Evolutionary conservation across 169 alveolate genomes (phyloP).

Genomic region (Pseudocohnilembus persalinus): DNA sequence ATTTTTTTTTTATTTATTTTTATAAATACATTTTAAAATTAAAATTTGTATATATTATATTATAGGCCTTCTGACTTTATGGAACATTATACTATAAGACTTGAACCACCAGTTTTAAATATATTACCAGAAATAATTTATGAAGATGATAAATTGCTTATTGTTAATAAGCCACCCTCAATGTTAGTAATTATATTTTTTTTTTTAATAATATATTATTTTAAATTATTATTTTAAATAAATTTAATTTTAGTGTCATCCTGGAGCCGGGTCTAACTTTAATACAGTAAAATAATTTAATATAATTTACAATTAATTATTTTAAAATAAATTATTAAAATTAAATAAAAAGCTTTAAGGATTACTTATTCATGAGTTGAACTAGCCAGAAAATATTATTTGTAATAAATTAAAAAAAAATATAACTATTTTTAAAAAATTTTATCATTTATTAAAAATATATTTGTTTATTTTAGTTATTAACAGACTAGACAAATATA

Average conservation of each 20-base stretch:
- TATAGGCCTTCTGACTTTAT: conserved; percentile 70
- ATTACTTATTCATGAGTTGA: not conserved
- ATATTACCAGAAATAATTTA: conserved; percentile 63
- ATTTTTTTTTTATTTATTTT: not conserved
- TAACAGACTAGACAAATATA: conserved; percentile 91
- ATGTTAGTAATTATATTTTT: not conserved
- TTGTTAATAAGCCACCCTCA: conserved; percentile 84
- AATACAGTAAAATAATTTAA: conserved; percentile 52
- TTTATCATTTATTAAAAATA: too few species aligned
- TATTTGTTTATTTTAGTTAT: conserved; percentile 47
- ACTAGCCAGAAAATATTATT: not conserved
- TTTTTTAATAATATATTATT: too few species aligned
- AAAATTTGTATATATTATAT: too few species aligned
- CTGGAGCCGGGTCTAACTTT: conserved; percentile 84
- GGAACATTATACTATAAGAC: conserved; percentile 73
- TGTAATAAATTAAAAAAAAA: too few species aligned
- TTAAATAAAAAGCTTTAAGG: not conserved
- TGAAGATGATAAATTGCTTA: conserved; percentile 71
- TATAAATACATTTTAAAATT: not conserved
- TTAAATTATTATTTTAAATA: too few species aligned
- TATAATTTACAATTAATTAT: too few species aligned
- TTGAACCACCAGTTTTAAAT: conserved; percentile 84
- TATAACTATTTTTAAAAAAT: too few species aligned
- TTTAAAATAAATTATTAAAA: too few species aligned
- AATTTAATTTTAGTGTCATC: conserved; percentile 86